phyloP scores from a whole-genome alignment of 2,329 filamentous ascomycete genomes.

The Epichloe sibirici region DNA sequence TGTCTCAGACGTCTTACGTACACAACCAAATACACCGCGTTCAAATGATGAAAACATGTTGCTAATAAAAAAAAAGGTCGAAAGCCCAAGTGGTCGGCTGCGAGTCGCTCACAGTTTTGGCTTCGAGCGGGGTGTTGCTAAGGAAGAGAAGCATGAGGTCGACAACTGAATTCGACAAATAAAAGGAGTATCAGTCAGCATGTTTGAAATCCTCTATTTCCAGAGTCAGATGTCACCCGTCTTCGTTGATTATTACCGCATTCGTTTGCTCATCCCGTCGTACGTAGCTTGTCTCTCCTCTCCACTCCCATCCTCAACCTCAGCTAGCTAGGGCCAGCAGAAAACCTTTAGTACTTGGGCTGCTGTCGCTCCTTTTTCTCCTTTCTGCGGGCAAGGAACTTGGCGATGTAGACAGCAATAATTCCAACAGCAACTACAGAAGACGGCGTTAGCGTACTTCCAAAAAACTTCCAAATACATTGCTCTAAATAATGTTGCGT shows the following conservation, averaged over 20 bases:
- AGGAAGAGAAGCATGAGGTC: background rate
- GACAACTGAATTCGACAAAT: background rate
- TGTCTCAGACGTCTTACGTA: background rate
- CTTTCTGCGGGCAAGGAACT: constrained; percentile 13
- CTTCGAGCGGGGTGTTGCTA: background rate
- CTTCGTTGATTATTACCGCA: background rate
- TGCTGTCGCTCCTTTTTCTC: constrained; percentile 21
- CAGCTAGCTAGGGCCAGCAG: background rate
- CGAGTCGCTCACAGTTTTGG: background rate
- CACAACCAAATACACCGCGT: constrained; percentile 1
- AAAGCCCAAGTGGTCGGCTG: background rate
- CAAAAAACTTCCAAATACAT: background rate
- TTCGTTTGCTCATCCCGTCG: background rate
- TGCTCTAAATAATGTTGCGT: background rate
- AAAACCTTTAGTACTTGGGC: constrained; percentile 12
- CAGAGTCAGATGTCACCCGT: background rate
- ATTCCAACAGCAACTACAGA: constrained; percentile 21
- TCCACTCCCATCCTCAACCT: background rate
- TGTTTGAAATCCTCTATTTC: background rate
- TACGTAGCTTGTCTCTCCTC: background rate
- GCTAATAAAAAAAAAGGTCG: background rate
- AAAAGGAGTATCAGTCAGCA: background rate
- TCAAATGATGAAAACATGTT: constrained; percentile 1
- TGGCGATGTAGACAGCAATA: constrained; percentile 19
- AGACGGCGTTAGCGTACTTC: constrained; percentile 6